Evolutionary conservation across 371 early-diverging fungal genomes (phyloP).

Genomic region (Syncephalastrum monosporum): DNA sequence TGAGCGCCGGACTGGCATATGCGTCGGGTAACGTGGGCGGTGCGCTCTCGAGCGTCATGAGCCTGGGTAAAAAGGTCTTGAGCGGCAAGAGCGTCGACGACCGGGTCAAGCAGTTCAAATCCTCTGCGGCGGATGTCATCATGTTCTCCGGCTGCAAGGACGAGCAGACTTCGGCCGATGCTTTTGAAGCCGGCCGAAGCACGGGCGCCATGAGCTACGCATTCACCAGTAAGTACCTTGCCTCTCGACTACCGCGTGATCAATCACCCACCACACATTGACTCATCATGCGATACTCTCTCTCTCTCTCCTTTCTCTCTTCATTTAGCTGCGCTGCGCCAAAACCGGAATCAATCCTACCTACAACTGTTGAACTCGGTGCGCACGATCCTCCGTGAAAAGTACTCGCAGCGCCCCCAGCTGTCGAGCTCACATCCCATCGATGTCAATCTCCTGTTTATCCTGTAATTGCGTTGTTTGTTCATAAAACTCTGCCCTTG

Average conservation of each 20-base stretch:
- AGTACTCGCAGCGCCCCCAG: constrained; percentile 84
- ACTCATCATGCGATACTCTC: not conserved
- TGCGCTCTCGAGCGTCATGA: constrained; percentile 45
- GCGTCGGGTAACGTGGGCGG: constrained; percentile 45
- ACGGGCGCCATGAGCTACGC: constrained; percentile 90
- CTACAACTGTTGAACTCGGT: constrained; percentile 72
- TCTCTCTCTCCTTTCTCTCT: not conserved
- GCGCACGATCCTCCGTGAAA: constrained; percentile 64
- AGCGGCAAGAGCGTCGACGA: constrained; percentile 38
- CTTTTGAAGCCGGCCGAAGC: constrained; percentile 58
- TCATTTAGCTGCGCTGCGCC: constrained; percentile 46
- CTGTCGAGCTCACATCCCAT: constrained; percentile 78
- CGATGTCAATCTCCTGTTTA: constrained; percentile 26
- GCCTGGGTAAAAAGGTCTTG: constrained; percentile 47
- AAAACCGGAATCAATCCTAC: constrained; percentile 68
- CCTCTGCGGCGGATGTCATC: constrained; percentile 74
- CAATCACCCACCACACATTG: not conserved
- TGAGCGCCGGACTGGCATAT: constrained; percentile 56
- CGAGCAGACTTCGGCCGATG: constrained; percentile 87
- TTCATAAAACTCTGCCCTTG: not conserved
- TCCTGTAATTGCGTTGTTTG: constrained; percentile 7
- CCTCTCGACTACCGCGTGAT: not conserved
- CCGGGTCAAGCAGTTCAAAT: constrained; percentile 44
- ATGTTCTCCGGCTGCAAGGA: constrained; percentile 94
- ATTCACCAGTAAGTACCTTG: constrained; percentile 48